Conservation (phyloP, 129 eudicot genomes). For the Mikania micrantha region DNA sequence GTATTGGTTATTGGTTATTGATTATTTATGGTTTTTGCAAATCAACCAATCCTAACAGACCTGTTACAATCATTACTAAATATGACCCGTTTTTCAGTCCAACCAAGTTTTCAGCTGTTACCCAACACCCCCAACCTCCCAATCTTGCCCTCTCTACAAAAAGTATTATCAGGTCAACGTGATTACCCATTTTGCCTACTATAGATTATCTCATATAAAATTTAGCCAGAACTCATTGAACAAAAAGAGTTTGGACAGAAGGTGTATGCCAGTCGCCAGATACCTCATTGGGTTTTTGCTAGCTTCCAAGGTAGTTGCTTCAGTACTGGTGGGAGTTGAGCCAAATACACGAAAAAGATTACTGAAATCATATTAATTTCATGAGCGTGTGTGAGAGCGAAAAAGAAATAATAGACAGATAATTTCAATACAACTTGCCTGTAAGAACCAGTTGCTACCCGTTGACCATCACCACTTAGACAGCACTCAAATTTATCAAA, state of each 20-base stretch:
- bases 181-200: background rate
- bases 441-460: constrained; percentile 98
- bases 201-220: background rate
- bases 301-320: constrained; percentile 89
- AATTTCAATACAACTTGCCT: constrained; percentile 38
- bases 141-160: background rate
- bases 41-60: background rate
- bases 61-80: background rate
- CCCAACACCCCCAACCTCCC: background rate
- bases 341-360: constrained; percentile 94
- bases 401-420: background rate
- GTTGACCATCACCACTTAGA: constrained; percentile 90
- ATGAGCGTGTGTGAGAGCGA: background rate
- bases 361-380: constrained; percentile 38
- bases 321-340: constrained; percentile 60
- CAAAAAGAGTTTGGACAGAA: background rate
- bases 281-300: constrained; percentile 99
- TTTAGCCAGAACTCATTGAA: background rate
- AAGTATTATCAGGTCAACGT: background rate
- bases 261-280: background rate
- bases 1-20: too few species aligned
- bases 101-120: background rate
- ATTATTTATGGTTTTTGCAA: background rate
- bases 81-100: background rate
- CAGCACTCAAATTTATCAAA: constrained; percentile 98